These are phyloP conservation scores for Orbilia quercus DNA, from an alignment of 2,329 filamentous ascomycete species.

Conservation along the genomic window DNA sequence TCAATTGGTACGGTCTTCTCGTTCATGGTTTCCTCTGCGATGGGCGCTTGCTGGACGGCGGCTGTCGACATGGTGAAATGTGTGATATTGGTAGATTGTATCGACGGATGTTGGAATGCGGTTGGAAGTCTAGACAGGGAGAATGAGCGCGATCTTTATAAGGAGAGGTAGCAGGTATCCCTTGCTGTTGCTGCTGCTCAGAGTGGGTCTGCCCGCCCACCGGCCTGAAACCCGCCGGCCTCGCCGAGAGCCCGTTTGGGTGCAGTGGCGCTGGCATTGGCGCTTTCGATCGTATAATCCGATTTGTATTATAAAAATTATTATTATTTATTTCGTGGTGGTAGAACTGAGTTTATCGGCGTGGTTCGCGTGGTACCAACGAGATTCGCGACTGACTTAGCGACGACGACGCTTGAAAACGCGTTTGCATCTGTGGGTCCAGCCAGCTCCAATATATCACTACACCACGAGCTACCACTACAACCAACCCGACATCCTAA, in stretches of 20 bases:
- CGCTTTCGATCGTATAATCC: not conserved
- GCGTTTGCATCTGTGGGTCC: constrained; percentile 32
- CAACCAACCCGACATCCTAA: not conserved
- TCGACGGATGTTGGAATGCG: constrained; percentile 1
- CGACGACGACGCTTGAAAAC: not conserved
- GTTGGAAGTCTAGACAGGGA: not conserved
- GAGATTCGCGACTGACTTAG: constrained; percentile 3
- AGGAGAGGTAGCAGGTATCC: constrained; percentile 21
- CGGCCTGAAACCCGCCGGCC: constrained; percentile 42
- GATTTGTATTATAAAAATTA: constrained; percentile 14
- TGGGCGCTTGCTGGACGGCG: constrained; percentile 30
- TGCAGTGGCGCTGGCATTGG: not conserved
- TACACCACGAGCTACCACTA: not conserved
- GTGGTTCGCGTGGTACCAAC: constrained; percentile 28
- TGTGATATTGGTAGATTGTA: constrained; percentile 1
- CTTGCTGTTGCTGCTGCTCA: constrained; percentile 11
- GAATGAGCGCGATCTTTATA: constrained; percentile 4
- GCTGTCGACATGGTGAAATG: constrained; percentile 38
- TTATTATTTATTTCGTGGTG: too few species aligned
- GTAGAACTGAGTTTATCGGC: not conserved
- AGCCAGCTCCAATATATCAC: constrained; percentile 7
- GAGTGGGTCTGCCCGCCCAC: constrained; percentile 29
- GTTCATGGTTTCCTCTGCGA: constrained; percentile 38
- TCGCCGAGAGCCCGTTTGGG: constrained; percentile 22
- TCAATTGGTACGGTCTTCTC: constrained; percentile 40